phyloP scores from a whole-genome alignment of 257 asterid genomes.

The Nicotiana tomentosiformis region DNA sequence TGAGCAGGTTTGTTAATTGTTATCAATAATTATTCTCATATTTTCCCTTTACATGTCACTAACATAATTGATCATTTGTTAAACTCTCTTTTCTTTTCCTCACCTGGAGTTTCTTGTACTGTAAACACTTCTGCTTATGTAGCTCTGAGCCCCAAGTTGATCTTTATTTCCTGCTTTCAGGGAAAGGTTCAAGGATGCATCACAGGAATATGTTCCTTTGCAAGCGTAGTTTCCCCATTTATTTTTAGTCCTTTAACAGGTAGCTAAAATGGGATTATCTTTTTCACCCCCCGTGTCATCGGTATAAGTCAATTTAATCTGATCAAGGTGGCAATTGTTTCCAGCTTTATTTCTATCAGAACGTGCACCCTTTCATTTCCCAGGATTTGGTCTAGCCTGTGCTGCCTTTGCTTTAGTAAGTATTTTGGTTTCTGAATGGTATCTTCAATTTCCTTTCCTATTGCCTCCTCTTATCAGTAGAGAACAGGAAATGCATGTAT shows the following conservation, averaged over 20 bases:
- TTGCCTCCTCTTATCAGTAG: neutral
- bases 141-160: no score
- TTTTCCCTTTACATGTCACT: neutral
- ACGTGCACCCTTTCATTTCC: slow-evolving; percentile 73
- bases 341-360: slow-evolving; percentile 79
- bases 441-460: neutral
- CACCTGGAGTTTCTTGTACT: neutral
- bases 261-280: neutral
- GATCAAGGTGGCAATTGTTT: neutral
- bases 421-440: slow-evolving; percentile 56
- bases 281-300: neutral
- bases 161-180: slow-evolving; percentile 18
- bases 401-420: slow-evolving; percentile 21
- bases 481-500: neutral
- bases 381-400: slow-evolving; percentile 48
- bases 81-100: neutral
- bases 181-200: slow-evolving; percentile 93
- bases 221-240: slow-evolving; percentile 67
- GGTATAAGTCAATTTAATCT: neutral
- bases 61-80: neutral
- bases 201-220: slow-evolving; percentile 70
- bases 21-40: neutral
- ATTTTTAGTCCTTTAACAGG: slow-evolving; percentile 88
- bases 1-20: slow-evolving; percentile 57
- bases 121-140: neutral